A percentile compares a stretch with the other conserved stretches of the same genome.
These are phyloP conservation scores for Ceratopteris richardii DNA, from an alignment of 75 land plant genomes.

Conservation along the genomic window DNA sequence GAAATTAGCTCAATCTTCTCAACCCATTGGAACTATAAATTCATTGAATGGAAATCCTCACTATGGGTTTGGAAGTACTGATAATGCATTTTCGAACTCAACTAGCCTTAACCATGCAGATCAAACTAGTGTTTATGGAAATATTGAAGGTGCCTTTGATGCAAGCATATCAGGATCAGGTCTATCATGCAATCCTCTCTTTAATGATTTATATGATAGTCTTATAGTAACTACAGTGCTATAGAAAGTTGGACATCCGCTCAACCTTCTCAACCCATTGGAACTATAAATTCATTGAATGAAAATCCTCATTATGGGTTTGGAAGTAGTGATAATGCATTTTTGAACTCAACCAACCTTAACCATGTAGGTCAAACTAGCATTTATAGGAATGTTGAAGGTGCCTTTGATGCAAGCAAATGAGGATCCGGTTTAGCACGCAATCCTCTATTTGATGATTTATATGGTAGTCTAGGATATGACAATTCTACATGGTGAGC, in stretches of 20 bases:
- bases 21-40: background rate
- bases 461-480: constrained; percentile 43
- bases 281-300: background rate
- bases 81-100: background rate
- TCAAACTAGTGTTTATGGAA: background rate
- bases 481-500: constrained; percentile 65
- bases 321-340: constrained; percentile 1
- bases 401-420: constrained; percentile 6
- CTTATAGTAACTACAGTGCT: too few species aligned
- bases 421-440: constrained; percentile 25
- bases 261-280: background rate
- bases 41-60: background rate
- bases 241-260: background rate
- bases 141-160: constrained; percentile 4
- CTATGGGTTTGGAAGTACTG: background rate
- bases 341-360: background rate
- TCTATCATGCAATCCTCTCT: constrained; percentile 9
- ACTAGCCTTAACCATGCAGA: background rate
- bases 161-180: constrained; percentile 22
- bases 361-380: background rate
- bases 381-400: background rate
- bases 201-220: constrained; percentile 35
- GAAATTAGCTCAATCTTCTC: background rate
- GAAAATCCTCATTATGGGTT: background rate
- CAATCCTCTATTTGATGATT: constrained; percentile 20